phyloP scores from a whole-genome alignment of 2,329 filamentous ascomycete genomes.

The Ampelomyces quisqualis region DNA sequence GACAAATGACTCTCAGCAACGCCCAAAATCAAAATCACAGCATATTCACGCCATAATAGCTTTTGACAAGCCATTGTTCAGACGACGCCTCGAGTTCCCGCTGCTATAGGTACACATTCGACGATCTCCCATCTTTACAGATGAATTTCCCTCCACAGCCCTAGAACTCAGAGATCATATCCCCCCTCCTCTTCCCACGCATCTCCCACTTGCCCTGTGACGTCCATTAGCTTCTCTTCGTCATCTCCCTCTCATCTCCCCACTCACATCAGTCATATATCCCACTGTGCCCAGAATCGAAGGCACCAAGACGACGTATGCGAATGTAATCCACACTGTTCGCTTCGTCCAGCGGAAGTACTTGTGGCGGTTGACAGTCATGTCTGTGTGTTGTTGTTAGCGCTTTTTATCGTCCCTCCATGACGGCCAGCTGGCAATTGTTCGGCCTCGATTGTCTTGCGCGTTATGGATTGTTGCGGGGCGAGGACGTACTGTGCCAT shows the following conservation, averaged over 20 bases:
- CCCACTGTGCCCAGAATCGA: slow-evolving; percentile 67
- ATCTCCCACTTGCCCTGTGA: slow-evolving; percentile 79
- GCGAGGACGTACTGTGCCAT: slow-evolving; percentile 54
- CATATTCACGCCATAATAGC: not conserved
- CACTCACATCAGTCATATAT: slow-evolving; percentile 82
- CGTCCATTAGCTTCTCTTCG: slow-evolving; percentile 14
- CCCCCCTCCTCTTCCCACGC: slow-evolving; percentile 83
- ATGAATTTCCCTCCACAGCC: not conserved
- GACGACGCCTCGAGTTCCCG: not conserved
- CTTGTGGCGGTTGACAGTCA: slow-evolving; percentile 82
- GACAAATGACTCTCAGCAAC: too few relatives aligned
- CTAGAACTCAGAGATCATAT: slow-evolving; percentile 78
- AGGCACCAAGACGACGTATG: slow-evolving; percentile 75
- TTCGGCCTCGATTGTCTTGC: not conserved
- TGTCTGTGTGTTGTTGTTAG: slow-evolving; percentile 57
- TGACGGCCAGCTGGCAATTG: too few relatives aligned
- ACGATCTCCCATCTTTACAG: not conserved
- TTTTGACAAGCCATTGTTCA: too few relatives aligned
- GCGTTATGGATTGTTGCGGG: too few relatives aligned
- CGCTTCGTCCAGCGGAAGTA: slow-evolving; percentile 93
- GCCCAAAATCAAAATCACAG: not conserved
- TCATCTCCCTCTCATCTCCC: not conserved
- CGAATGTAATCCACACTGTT: slow-evolving; percentile 76
- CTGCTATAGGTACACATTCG: not conserved
- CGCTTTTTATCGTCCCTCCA: too few relatives aligned